Base-by-base conservation (phyloP, 495 filamentous ascomycete species). In the Talaromyces ruber region DNA sequence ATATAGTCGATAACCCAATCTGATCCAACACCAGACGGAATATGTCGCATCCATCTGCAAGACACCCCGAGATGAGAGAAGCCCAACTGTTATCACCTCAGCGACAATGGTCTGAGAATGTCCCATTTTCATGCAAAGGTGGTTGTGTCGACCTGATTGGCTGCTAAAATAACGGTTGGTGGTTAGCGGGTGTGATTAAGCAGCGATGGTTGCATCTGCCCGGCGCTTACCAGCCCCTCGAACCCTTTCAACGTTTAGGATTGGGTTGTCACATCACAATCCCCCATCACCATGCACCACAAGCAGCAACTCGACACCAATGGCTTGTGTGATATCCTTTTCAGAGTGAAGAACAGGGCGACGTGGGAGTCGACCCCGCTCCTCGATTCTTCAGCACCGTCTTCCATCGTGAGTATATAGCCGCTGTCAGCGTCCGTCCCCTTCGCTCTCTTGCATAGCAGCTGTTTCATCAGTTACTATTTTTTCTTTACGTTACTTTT, bases 391-490 rank as follows among this genome's bases (percentile, higher is more conserved):
- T 39, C 58, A 25, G 9, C 53, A 28, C 51, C 18, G 21, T 32
- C 7, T 24, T 18, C 5, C 53, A 58, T 50, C 47, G 32, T 56
- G 61, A 68, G 66, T 76, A 79, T 76, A 77, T 77, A 78, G 72
- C 68, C 74, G 74, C 74, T 69, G 66, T 24, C 63, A 60, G 24
- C 16, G 26, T 47, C 45, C 16, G 26, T 47, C 45, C 39, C 54
- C 62, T 63, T 68, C 63, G 52, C 57, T 37, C 61, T 63, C 63
- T 67, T 67, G 58, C 63, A 70, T 63, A 65, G 59, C 64, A 66
- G 67, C n/a, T 75, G 71, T 73, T 75, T 78, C 64, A 69, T 63
- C 65, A 67, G 69, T 67, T 70, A 65, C 65, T 72, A 66, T 50
- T 64, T 52, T 37, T 61, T 45, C 53, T 39, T 51, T 53, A 25